phyloP scores from a whole-genome alignment of 345 rosid genomes.

The Eucalyptus marginata region DNA sequence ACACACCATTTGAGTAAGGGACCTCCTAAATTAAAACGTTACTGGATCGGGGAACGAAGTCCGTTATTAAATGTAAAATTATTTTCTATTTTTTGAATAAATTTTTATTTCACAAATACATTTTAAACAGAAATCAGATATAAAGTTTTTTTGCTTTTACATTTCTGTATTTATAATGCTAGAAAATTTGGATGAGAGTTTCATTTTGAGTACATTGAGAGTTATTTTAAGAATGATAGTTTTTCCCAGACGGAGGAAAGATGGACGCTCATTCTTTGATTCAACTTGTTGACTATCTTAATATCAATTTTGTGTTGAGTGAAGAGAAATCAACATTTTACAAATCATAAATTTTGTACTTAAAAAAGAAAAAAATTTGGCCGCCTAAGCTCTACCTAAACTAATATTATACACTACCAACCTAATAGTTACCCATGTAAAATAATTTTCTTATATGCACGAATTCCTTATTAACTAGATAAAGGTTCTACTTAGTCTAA shows the following conservation, averaged over 20 bases:
- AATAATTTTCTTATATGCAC: neutral
- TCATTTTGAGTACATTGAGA: neutral
- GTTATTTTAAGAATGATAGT: neutral
- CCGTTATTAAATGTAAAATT: too few relatives aligned
- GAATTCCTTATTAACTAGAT: neutral
- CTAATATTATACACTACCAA: too few relatives aligned
- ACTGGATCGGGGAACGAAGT: too few relatives aligned
- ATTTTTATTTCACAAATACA: too few relatives aligned
- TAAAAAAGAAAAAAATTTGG: neutral
- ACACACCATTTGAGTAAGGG: too few relatives aligned
- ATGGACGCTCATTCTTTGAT: neutral
- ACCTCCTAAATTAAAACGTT: too few relatives aligned
- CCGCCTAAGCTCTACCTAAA: too few relatives aligned
- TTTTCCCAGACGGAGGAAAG: neutral
- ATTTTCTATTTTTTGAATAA: too few relatives aligned
- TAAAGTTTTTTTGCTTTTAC: too few relatives aligned
- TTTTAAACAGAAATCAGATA: too few relatives aligned
- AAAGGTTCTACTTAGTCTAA: neutral
- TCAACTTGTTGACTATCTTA: neutral
- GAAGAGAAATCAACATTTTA: neutral
- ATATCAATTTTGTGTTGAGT: neutral
- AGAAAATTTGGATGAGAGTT: too few relatives aligned
- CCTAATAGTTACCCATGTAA: too few relatives aligned
- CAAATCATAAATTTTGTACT: neutral
- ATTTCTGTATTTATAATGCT: neutral